Evolutionary conservation across 2,329 filamentous ascomycete species (phyloP).

Genomic region (Lachnellula subtilissima): DNA sequence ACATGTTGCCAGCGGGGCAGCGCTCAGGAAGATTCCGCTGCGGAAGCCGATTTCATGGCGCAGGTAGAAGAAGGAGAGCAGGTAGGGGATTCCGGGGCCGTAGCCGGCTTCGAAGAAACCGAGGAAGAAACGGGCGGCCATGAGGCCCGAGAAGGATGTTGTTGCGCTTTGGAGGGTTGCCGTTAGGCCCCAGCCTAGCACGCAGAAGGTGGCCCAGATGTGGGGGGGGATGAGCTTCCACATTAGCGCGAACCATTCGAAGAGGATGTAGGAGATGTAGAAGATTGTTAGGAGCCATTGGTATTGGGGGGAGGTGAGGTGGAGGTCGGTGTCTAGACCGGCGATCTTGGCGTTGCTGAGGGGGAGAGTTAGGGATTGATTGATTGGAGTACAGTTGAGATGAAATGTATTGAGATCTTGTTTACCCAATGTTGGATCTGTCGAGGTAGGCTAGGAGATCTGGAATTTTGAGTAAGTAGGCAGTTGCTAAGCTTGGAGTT

Average conservation of each 20-base stretch:
- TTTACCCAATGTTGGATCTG: constrained; percentile 45
- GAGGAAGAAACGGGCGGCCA: constrained; percentile 35
- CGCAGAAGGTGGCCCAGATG: constrained; percentile 34
- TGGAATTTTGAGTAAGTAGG: constrained; percentile 13
- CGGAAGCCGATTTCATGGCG: constrained; percentile 62
- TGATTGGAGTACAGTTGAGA: neutral
- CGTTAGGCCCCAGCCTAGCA: constrained; percentile 32
- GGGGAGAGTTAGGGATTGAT: neutral
- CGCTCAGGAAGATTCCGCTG: constrained; percentile 63
- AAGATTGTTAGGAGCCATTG: constrained; percentile 38
- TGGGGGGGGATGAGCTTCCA: constrained; percentile 37
- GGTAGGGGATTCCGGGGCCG: constrained; percentile 35
- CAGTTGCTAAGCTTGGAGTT: neutral
- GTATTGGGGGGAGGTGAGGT: constrained; percentile 39
- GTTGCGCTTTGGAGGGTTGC: constrained; percentile 43
- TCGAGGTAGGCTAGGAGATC: constrained; percentile 45
- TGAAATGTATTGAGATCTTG: neutral
- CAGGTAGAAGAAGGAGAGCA: constrained; percentile 44
- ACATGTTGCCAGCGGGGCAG: constrained; percentile 61
- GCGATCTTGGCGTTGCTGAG: constrained; percentile 48
- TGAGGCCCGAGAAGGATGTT: constrained; percentile 32
- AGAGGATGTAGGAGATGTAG: constrained; percentile 37
- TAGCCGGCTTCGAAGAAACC: constrained; percentile 35
- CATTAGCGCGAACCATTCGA: constrained; percentile 36
- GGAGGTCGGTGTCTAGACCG: constrained; percentile 46